Base-by-base conservation (phyloP, 108 stramenopile species). In the Thalassiosira profunda region DNA sequence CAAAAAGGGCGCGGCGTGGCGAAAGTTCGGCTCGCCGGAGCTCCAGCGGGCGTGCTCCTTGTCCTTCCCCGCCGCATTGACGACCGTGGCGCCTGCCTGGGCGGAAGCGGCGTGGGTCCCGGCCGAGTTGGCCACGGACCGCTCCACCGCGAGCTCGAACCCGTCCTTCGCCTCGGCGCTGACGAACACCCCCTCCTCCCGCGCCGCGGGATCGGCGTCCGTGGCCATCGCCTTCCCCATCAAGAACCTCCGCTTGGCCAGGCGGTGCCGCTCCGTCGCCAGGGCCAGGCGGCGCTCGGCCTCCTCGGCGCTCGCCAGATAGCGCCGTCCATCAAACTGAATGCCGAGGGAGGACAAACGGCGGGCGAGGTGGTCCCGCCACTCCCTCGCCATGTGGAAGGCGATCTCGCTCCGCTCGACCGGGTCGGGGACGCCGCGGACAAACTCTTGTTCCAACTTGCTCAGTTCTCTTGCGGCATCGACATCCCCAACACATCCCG, bases 341-440 rank as follows among this genome's bases (percentile, higher is more conserved):
- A 92, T 88, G 0, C 91, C 81, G 4, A 89, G 59, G 5, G 74
- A 48, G 24, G 76, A 72, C 56, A 88, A 92, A 15, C 69, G 69
- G 11, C 58, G 49, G 36, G 86, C 90, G 44, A 95, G 84, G 30
- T 81, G 81, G 49, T 95, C 94, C 10, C 94, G 82, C 94, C 94
- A 95, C 71, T 95, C 90, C 58, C 83, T 74, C 45, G 88, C 86
- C 87, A 92, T 90, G 47, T 95, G 94, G 67, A 95, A 95, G 31
- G 71, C 49, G 28, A 95, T 86, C 60, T 92, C 94, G 0, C 88
- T 83, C 20, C 89, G 74, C 53, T 95, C 94, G 44, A 83, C 67
- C 18, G 68, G 83, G 59, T 84, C 84, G 17, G 65, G 70, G 42
- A 92, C 85, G 7, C 82, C 83, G 11, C 58, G 33, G 34, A 86